Conservation (phyloP, 805 yeast genomes). For the Wickerhamomyces hampshirensis region DNA sequence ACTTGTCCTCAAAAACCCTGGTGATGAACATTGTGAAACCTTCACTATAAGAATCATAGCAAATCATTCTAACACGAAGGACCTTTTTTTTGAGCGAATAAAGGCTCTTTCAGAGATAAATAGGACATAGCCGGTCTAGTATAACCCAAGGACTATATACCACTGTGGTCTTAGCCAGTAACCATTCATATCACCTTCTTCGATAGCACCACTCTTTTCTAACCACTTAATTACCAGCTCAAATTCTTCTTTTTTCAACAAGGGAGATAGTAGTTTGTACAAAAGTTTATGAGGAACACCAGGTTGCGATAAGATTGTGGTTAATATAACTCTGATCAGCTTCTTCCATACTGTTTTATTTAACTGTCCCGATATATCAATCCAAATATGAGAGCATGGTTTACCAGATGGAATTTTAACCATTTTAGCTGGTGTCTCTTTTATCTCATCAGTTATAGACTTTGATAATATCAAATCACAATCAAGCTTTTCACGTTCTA, state of each 20-base stretch:
- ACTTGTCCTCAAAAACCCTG: no score
- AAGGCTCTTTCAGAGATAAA: no score
- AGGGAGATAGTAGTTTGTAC: conserved; percentile 13
- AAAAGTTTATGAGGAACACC: conserved; percentile 37
- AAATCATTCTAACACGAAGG: no score
- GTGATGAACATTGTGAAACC: no score
- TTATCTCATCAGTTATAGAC: conserved; percentile 4
- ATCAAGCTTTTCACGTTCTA: conserved; percentile 62
- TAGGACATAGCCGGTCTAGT: no score
- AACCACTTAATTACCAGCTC: conserved; percentile 41
- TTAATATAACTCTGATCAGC: conserved; percentile 42
- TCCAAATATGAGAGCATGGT: conserved; percentile 70
- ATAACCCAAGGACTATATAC: conserved; percentile 37
- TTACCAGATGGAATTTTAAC: conserved; percentile 51
- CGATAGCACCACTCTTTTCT: conserved; percentile 33
- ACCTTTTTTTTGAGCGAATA: no score
- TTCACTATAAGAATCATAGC: no score
- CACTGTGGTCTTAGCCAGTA: conserved; percentile 41
- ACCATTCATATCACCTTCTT: conserved; percentile 31
- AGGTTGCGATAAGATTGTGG: conserved; percentile 47
- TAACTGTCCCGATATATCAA: conserved; percentile 58
- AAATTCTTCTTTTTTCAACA: conserved; percentile 29
- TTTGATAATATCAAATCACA: conserved; percentile 51
- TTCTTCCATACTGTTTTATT: conserved; percentile 57
- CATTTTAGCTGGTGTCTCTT: conserved; percentile 9